Conservation (phyloP, 208 protist species). For the Herpetomonas samuelpessoai region DNA sequence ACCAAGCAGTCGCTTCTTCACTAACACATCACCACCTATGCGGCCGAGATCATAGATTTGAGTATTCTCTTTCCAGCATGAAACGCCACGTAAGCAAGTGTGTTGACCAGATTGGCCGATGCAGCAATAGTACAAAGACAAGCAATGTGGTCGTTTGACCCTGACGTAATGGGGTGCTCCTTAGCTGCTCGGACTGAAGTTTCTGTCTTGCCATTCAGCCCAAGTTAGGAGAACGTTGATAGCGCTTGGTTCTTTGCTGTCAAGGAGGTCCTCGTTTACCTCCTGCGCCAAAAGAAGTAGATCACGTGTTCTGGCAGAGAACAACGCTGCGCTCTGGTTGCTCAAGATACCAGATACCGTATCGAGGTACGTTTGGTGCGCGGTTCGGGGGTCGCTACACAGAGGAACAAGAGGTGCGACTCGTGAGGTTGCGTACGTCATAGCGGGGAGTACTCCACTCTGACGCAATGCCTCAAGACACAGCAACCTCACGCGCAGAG, state of each 20-base stretch:
- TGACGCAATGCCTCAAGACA: constrained; percentile 48
- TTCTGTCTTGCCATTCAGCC: constrained; percentile 55
- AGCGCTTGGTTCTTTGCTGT: constrained; percentile 28
- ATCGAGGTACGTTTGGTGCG: constrained; percentile 14
- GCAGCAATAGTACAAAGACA: too few relatives aligned
- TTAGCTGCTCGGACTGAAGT: too few relatives aligned
- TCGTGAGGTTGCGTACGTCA: constrained; percentile 34
- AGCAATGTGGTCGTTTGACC: too few relatives aligned
- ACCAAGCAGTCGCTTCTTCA: too few relatives aligned
- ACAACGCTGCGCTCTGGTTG: neutral
- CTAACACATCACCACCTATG: too few relatives aligned
- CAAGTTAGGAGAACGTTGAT: constrained; percentile 67
- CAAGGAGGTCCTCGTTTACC: constrained; percentile 65
- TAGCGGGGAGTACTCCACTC: constrained; percentile 11
- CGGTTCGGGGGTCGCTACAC: constrained; percentile 20
- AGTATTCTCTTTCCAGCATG: too few relatives aligned
- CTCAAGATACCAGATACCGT: constrained; percentile 9
- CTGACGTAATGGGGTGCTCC: too few relatives aligned
- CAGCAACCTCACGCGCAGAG: constrained; percentile 51
- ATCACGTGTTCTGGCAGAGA: neutral
- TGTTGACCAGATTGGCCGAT: too few relatives aligned
- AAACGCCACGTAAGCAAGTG: too few relatives aligned
- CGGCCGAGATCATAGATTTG: too few relatives aligned
- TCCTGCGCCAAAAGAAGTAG: constrained; percentile 30
- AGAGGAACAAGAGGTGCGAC: constrained; percentile 49